Evolutionary conservation across 306 rosid species (phyloP), one percentile per base, ranked within the genome.

Genomic region (Chamaecrista fasciculata): DNA sequence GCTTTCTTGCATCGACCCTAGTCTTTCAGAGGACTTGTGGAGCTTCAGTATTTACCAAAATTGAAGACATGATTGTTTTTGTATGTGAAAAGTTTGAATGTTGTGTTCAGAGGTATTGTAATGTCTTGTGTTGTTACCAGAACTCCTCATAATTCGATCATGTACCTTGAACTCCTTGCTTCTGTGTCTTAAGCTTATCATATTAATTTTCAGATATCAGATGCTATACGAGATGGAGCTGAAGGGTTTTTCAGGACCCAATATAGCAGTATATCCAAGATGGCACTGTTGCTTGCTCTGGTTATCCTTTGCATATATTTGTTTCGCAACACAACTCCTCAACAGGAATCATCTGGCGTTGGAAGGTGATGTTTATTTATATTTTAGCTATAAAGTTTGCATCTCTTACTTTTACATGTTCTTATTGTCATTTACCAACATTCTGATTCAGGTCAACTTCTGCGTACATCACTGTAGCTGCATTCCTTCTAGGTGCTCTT

Each of bases 231-330:
- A 65, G 99, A 94, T 79, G 99, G 99, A 31, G 99, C 99, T 73
- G 99, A 94, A 84, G 99, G 99, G 73, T 94, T 94, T 81, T 80
- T 94, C 73, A 84, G 91, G 86, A 94, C 97, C n/a, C 99, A 94
- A 76, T 94, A 94, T 75, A 94, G 97, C 75, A 79, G 86, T 69
- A 94, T 94, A 82, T 94, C 97, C 74, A 94, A 94, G 96, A 94
- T 94, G 99, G 99, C 99, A 8, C 33, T 88, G 73, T 72, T 94
- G 49, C 95, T 94, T 62, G 95, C 99, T 62, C 43, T 74, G 28
- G 89, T 94, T 50, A 94, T 94, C 72, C 87, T 94, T 46, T 76
- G 76, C 89, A 94, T 94, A 82, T 94, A 94, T 81, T 76, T 94
- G 89, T 91, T 91, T 78, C 96, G 99, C 73, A 78, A 66, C 70